Base-by-base conservation (phyloP, 345 rosid genomes). In the Citrus medica region DNA sequence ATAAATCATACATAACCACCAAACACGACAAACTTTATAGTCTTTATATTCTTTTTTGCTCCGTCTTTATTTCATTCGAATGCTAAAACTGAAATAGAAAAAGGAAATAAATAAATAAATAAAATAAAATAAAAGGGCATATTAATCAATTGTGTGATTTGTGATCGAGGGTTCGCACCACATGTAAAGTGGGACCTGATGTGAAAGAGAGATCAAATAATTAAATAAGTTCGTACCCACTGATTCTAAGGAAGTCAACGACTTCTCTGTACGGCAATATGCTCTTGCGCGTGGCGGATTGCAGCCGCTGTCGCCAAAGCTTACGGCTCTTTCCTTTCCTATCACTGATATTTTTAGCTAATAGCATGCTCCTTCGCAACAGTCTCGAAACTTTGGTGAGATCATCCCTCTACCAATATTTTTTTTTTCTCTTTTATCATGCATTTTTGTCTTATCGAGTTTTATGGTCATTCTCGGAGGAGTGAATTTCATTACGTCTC, bases 271-370 rank as follows among this genome's bases (percentile, higher is more conserved):
- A 61, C 77, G 69, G 42, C 69, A 19, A 62, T 17, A 62, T 27
- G 77, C 77, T 9, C 35, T n/a, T 59, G 21, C 33, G 67, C 25
- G 58, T 35, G 58, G 77, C 61, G 56, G 58, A 60, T 38, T 74
- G 67, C 40, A 5, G 68, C 77, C 67, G 77, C 61, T 28, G 13
- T 32, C 17, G 17, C 61, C 8, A 8, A 48, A 27, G 48, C 40
- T 69, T 58, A 74, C 79, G 24, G 59, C 5, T 51, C 56, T 7
- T 17, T 53, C 56, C 22, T 17, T 53, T 53, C 58, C 58, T 17
- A 5, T 53, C 71, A 27, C 22, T 6, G 21, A 60, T 30, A 17
- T 53, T 53, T 46, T 53, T 53, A 53, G 58, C 22, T 17, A 17
- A 1, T 12, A 3, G 51, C 51, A 1, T 12, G 51, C 58, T 53